Percentiles rank a stretch among this genome's conserved stretches.
Conservation (phyloP, 176 grass and related monocot species). For the Saccharum spontaneum region DNA sequence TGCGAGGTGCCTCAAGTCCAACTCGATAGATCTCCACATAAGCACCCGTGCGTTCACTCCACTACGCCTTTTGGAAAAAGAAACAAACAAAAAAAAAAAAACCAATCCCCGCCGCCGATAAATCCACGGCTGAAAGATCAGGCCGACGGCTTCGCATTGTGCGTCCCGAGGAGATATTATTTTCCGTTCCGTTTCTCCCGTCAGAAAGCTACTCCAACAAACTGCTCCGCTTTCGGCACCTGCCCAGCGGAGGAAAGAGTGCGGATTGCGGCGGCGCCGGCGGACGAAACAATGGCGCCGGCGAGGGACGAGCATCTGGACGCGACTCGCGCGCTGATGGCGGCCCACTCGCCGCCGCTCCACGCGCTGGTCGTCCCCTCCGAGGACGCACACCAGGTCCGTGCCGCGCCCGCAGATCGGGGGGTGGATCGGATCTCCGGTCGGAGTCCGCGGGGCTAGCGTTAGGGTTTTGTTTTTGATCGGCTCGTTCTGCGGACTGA, state of each 20-base stretch:
- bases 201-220: slow-evolving; percentile 3
- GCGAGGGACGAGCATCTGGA: slow-evolving; percentile 65
- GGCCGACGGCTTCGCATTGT: background rate
- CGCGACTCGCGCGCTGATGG: slow-evolving; percentile 71
- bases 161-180: background rate
- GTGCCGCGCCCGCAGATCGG: background rate
- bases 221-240: background rate
- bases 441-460: background rate
- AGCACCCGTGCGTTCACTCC: no score
- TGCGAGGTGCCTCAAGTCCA: no score
- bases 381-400: slow-evolving; percentile 95
- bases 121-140: background rate
- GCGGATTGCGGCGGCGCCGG: background rate
- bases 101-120: background rate
- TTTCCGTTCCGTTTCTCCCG: background rate
- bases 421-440: slow-evolving; percentile 7
- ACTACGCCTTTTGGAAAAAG: no score
- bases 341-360: slow-evolving; percentile 76
- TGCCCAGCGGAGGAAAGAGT: slow-evolving; percentile 1
- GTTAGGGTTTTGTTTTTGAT: background rate
- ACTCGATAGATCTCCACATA: no score
- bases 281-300: slow-evolving; percentile 5
- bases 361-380: slow-evolving; percentile 83
- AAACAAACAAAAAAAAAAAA: background rate
- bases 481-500: background rate